These are phyloP conservation scores for Pseudovirgaria hyperparasitica DNA, from an alignment of 2,329 filamentous ascomycete genomes.

Conservation along the genomic window DNA sequence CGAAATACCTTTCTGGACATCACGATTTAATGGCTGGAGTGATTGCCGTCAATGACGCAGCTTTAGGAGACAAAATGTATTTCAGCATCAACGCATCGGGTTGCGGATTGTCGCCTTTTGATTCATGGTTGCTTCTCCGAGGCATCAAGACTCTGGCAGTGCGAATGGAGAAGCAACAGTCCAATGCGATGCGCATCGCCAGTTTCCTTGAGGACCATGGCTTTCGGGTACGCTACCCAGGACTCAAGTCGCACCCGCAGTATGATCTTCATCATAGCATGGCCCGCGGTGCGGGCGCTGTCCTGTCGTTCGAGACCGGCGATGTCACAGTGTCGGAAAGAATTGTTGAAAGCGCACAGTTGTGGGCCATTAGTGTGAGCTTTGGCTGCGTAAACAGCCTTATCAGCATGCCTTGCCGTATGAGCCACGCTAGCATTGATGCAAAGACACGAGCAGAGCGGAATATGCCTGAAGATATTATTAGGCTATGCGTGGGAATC, in stretches of 20 bases:
- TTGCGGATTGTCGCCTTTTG: slow-evolving; percentile 86
- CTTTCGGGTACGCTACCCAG: slow-evolving; percentile 91
- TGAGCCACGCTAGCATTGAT: slow-evolving; percentile 98
- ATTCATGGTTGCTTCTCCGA: slow-evolving; percentile 89
- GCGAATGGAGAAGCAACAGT: slow-evolving; percentile 96
- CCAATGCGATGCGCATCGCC: slow-evolving; percentile 81
- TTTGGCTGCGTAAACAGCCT: slow-evolving; percentile 97
- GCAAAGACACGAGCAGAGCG: slow-evolving; percentile 79
- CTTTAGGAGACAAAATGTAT: slow-evolving; percentile 78
- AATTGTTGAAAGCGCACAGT: slow-evolving; percentile 81
- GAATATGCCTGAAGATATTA: slow-evolving; percentile 93
- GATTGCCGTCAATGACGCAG: slow-evolving; percentile 74
- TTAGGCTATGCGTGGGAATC: slow-evolving; percentile 89
- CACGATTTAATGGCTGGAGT: slow-evolving; percentile 99
- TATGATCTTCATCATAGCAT: slow-evolving; percentile 94
- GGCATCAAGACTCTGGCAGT: slow-evolving; percentile 95
- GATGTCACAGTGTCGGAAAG: slow-evolving; percentile 72
- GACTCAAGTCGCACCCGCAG: slow-evolving; percentile 86
- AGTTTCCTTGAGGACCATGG: slow-evolving; percentile 83
- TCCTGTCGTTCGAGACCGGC: slow-evolving; percentile 92
- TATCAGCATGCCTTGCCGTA: slow-evolving; percentile 98
- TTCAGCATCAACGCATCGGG: slow-evolving; percentile 96
- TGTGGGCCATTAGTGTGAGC: slow-evolving; percentile 93
- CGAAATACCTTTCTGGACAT: slow-evolving; percentile 94
- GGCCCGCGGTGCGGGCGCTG: slow-evolving; percentile 85